These are phyloP conservation scores for Trichophyton equinum DNA, from an alignment of 2,329 filamentous ascomycete genomes.

Conservation along the genomic window DNA sequence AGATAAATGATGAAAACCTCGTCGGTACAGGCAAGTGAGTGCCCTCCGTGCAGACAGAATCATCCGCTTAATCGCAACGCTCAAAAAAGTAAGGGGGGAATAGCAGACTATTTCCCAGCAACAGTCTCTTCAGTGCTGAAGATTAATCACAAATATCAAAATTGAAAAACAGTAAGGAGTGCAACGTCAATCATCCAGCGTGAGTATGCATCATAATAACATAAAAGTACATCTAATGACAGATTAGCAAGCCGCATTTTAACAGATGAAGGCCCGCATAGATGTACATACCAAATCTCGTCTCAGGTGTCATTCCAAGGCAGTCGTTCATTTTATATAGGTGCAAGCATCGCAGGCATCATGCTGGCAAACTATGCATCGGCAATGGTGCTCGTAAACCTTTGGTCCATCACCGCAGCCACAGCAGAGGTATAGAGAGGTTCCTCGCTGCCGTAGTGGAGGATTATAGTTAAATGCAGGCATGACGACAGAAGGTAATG, in stretches of 20 bases:
- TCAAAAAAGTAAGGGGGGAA: neutral
- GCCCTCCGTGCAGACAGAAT: neutral
- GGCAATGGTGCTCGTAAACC: slow-evolving; percentile 22
- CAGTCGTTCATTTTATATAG: slow-evolving; percentile 18
- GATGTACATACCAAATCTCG: neutral
- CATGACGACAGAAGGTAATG: neutral
- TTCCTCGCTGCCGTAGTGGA: slow-evolving; percentile 8
- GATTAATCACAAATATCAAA: neutral
- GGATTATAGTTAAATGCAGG: neutral
- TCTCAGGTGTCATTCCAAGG: neutral
- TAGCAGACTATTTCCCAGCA: neutral
- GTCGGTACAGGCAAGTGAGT: neutral
- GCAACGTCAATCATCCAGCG: neutral
- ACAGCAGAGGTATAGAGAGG: slow-evolving; percentile 29
- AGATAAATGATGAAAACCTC: neutral
- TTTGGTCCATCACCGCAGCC: slow-evolving; percentile 29
- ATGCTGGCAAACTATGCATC: slow-evolving; percentile 25
- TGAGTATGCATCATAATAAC: neutral
- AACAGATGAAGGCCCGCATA: neutral
- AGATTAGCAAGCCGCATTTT: neutral
- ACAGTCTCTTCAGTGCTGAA: neutral
- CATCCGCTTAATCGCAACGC: neutral
- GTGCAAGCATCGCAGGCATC: slow-evolving; percentile 20
- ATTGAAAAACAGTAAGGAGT: neutral
- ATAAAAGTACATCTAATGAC: neutral